Base-by-base conservation (phyloP, 352 stramenopile genomes). In the Pythium sukuiense region DNA sequence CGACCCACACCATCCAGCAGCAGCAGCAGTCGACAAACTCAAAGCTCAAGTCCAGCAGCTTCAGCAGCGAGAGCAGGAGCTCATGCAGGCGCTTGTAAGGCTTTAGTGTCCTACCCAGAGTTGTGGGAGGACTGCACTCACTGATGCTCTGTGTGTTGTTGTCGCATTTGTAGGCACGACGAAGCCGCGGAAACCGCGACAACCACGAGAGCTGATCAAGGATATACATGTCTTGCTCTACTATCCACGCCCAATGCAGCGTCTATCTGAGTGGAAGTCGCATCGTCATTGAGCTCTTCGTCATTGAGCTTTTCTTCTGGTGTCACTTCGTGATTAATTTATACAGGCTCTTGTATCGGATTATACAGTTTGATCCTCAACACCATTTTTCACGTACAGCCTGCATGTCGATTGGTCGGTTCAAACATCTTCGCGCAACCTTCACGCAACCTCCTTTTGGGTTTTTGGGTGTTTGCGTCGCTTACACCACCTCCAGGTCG, bases 41-140 rank as follows among this genome's bases (percentile, higher is more conserved):
- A 79, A 73, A 29, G 55, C 79, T 16, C 85, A 90, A 30, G 76
- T 93, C 13, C 66, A 85, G 69, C 85, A 92, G 18, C 70, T 93
- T 24, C 83, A 89, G 60, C 72, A 85, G 58, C 83, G 81, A n/a
- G 85, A 93, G 50, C 81, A 93, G 59, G 85, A 93, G 59, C 81
- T 93, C 33, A 92, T 93, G 85, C 80, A 89, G 55, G 85, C 85
- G 41, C 76, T 91, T 69, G 85, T 90, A 63, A 43, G 78, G 83
- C 3, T 18, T 2, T n/a, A 48, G 8, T 18, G 32, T 43, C 24
- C n/a, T 24, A 16, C 7, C 2, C 43, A 41, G 32, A 27, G 32
- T 48, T 12, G 3, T n/a, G 24, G 29, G 16, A 1, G 45, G 6
- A 18, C 11, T 32, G 26, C n/a, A 26, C n/a, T 30, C 24, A 14